Evolutionary conservation across 345 rosid genomes (phyloP), one percentile per base, ranked within the genome.

Genomic region (Gossypium longicalyx): DNA sequence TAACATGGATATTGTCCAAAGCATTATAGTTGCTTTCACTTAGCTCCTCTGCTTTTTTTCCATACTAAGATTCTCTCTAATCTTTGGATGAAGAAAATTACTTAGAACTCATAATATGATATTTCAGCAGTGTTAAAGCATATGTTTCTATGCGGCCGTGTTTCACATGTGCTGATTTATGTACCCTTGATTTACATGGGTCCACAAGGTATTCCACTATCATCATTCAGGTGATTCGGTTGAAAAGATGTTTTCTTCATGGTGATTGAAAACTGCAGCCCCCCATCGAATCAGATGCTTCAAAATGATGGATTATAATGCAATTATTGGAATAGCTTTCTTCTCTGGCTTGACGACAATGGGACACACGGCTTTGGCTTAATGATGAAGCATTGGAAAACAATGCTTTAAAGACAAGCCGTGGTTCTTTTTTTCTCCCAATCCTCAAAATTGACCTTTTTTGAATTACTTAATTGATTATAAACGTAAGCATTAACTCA

Each of bases 371-470:
- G 25, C 72, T 51, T 69, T 51, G 45, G 72, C 72, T 51, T 69
- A 51, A 69, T 51, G 72, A 69, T 51, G 44, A 69, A 69, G 72
- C 72, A 69, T 27, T 49, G 22, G 71, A 20, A 45, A 22, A 57
- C 16, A 34, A 69, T 13, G 66, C 3, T 43, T 59, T 17, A 25
- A 53, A 15, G 53, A 58, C 66, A 72, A 22, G 34, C 67, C 54
- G 11, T 9, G 12, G 15, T 16, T 58, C 56, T 22, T 59, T 54
- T 56, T 9, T 49, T 27, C 45, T 25, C 20, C 64, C 59, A 23
- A 58, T 60, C 76, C 67, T 60, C 66, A 60, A 60, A 72, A 38
- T 44, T 47, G 66, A 60, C 54, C 53, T 72, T 43, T 72, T 43
- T 59, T 16, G 13, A 20, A 7, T 9, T 9, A 58, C 45, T 56